phyloP scores from a whole-genome alignment of 192 early-diverging fungal species.

The Backusella parvicylindrica region DNA sequence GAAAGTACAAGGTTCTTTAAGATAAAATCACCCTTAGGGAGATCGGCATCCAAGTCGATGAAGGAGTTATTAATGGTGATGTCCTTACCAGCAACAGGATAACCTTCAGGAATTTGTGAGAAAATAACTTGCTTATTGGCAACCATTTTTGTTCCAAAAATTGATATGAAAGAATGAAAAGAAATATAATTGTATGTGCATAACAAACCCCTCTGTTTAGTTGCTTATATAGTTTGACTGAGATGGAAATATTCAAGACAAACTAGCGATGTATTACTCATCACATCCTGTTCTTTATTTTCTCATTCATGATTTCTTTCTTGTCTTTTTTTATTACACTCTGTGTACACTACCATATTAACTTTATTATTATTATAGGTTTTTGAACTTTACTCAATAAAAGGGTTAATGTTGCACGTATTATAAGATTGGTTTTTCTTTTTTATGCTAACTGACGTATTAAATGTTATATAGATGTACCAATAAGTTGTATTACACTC shows the following conservation, averaged over 20 bases:
- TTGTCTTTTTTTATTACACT: not conserved
- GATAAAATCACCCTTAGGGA: constrained; percentile 47
- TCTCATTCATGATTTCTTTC: not conserved
- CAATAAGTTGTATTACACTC: not conserved
- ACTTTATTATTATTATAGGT: not conserved
- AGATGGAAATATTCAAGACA: not conserved
- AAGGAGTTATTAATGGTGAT: constrained; percentile 42
- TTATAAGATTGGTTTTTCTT: not conserved
- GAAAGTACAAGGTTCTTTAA: constrained; percentile 64
- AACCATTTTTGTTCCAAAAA: constrained; percentile 21
- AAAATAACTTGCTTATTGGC: constrained; percentile 43
- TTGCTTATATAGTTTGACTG: not conserved
- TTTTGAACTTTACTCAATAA: not conserved
- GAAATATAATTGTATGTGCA: not conserved
- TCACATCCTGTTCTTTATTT: not conserved
- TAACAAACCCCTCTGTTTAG: not conserved
- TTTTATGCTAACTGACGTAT: not conserved
- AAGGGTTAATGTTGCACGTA: not conserved
- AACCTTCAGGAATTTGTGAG: constrained; percentile 25
- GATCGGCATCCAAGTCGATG: constrained; percentile 39
- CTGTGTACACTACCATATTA: not conserved
- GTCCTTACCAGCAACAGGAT: constrained; percentile 38
- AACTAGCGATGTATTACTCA: not conserved
- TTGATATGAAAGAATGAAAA: not conserved
- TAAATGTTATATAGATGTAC: not conserved